Conservation (phyloP, 208 protist species). For the Leishmania gerbilli region DNA sequence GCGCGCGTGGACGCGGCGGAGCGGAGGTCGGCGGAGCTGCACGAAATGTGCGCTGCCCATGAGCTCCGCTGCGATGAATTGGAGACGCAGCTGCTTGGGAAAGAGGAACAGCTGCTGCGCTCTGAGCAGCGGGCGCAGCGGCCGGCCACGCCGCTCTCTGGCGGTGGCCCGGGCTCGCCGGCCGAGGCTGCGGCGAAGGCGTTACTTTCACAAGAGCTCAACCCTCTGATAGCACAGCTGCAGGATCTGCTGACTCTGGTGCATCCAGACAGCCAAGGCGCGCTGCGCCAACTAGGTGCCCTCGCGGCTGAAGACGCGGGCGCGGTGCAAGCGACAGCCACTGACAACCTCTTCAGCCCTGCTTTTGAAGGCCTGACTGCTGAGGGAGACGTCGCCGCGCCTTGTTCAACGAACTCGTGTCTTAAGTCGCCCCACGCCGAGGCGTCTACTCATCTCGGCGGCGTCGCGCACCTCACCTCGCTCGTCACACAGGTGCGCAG, state of each 20-base stretch:
- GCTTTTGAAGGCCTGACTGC: not conserved
- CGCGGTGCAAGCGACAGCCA: not conserved
- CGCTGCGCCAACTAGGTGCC: not conserved
- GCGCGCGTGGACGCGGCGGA: slow-evolving; percentile 23
- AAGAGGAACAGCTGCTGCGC: slow-evolving; percentile 48
- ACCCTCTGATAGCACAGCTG: slow-evolving; percentile 5
- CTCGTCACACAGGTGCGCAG: slow-evolving; percentile 9
- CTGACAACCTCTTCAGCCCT: not conserved
- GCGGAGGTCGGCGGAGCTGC: slow-evolving; percentile 22
- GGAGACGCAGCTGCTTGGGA: slow-evolving; percentile 53
- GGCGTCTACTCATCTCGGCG: not conserved
- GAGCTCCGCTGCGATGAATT: slow-evolving; percentile 44
- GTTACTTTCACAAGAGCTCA: not conserved
- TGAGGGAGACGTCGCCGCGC: not conserved
- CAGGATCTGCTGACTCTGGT: slow-evolving; percentile 8
- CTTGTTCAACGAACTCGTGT: not conserved
- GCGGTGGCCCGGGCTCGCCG: not conserved
- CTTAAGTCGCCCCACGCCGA: not conserved
- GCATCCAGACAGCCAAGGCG: not conserved
- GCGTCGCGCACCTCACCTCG: not conserved
- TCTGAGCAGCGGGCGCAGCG: slow-evolving; percentile 9
- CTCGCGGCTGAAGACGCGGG: not conserved
- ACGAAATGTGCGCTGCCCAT: slow-evolving; percentile 24
- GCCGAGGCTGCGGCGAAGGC: not conserved
- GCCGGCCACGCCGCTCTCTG: not conserved